Evolutionary conservation across 2,329 filamentous ascomycete species (phyloP).

Genomic region (Colletotrichum spaethianum): DNA sequence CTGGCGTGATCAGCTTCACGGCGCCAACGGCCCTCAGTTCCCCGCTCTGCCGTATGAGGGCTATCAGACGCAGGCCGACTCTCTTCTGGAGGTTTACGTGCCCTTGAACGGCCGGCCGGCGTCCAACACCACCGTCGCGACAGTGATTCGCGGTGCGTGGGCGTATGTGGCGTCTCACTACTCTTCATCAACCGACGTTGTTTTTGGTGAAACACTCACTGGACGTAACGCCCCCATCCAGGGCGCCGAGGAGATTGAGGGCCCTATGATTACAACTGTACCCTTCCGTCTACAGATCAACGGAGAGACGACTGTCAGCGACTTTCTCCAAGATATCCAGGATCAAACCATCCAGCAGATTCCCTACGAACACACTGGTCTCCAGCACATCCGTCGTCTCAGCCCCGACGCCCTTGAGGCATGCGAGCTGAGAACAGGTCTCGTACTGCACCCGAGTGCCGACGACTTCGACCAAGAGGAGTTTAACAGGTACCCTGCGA

Average conservation of each 20-base stretch:
- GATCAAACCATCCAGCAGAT: conserved; percentile 70
- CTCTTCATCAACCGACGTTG: conserved; percentile 65
- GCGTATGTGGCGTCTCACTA: conserved; percentile 68
- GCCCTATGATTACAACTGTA: conserved; percentile 73
- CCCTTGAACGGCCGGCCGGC: conserved; percentile 50
- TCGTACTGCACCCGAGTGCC: conserved; percentile 67
- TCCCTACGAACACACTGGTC: conserved; percentile 74
- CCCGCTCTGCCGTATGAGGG: conserved; percentile 61
- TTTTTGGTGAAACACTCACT: conserved; percentile 73
- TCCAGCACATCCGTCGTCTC: conserved; percentile 72
- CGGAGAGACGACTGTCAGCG: conserved; percentile 56
- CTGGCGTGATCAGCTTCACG: conserved; percentile 62
- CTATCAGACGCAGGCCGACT: conserved; percentile 66
- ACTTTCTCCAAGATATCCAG: conserved; percentile 71
- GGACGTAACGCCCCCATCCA: conserved; percentile 66
- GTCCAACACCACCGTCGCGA: conserved; percentile 65
- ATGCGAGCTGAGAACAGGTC: conserved; percentile 68
- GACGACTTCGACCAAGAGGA: conserved; percentile 49
- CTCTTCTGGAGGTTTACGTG: conserved; percentile 67
- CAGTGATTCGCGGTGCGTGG: conserved; percentile 72
- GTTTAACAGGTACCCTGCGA: conserved; percentile 56
- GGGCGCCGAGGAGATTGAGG: conserved; percentile 68
- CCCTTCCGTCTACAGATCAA: conserved; percentile 67
- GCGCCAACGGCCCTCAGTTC: conserved; percentile 62
- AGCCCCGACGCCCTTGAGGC: conserved; percentile 68